Conservation (phyloP, 2,329 filamentous ascomycete genomes). For the Calonectria ilicicola region DNA sequence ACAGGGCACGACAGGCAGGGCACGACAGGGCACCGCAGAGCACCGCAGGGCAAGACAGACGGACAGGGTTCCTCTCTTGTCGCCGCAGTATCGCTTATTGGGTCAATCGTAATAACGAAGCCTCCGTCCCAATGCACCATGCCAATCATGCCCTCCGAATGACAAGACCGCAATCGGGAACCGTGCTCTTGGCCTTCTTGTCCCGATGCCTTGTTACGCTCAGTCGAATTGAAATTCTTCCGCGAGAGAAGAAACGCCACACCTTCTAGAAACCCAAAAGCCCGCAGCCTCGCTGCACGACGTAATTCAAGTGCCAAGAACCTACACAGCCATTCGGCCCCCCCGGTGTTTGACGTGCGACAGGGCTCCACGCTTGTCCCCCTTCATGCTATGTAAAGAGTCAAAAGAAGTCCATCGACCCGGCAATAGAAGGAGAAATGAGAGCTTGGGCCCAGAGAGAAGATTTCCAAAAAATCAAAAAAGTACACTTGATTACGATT, state of each 20-base stretch:
- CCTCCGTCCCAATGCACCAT: background rate
- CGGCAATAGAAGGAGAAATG: background rate
- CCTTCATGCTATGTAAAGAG: background rate
- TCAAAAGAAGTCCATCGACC: background rate
- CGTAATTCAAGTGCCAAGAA: background rate
- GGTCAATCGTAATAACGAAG: constrained; percentile 19
- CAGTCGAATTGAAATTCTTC: too few species aligned
- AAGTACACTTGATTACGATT: background rate
- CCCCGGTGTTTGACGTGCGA: background rate
- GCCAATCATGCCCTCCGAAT: background rate
- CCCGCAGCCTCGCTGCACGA: background rate
- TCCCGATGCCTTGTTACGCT: too few species aligned
- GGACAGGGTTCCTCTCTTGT: too few species aligned
- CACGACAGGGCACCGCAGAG: too few species aligned
- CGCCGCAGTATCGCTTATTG: background rate
- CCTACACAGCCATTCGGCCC: background rate
- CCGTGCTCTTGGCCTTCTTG: background rate
- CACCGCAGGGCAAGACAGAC: too few species aligned
- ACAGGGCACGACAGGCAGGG: too few species aligned
- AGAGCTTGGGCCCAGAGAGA: background rate
- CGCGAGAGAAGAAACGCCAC: background rate
- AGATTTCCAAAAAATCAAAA: background rate
- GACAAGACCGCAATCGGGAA: background rate
- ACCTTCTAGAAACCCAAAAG: background rate
- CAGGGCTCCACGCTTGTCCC: background rate